phyloP scores from a whole-genome alignment of 129 eudicot species.

The Flaveria sonorensis region DNA sequence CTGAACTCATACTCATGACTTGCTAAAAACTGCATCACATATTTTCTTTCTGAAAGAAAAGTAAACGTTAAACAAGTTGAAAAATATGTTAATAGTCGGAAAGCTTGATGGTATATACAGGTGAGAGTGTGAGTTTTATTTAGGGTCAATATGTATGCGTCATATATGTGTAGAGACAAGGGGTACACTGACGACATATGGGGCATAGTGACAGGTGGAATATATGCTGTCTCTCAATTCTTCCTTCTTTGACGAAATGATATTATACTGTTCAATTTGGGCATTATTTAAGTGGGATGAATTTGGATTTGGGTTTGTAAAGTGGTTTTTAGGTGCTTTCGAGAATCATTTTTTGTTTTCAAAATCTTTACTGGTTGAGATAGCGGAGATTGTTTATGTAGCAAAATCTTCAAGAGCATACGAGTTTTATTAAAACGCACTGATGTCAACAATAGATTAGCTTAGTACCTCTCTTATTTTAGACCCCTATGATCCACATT shows the following conservation, averaged over 20 bases:
- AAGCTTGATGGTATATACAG: constrained; percentile 15
- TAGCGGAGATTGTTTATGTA: too few relatives aligned
- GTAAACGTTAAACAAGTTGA: not conserved
- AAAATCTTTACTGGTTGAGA: too few relatives aligned
- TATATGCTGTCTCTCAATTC: constrained; percentile 35
- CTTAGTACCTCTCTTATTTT: too few relatives aligned
- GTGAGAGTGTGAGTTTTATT: constrained; percentile 1
- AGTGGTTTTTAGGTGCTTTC: too few relatives aligned
- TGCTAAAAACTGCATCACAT: constrained; percentile 47
- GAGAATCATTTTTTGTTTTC: too few relatives aligned
- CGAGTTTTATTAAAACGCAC: too few relatives aligned
- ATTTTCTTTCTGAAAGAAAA: not conserved
- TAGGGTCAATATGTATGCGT: constrained; percentile 30
- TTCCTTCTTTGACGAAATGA: constrained; percentile 20
- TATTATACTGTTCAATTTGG: not conserved
- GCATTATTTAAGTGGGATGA: too few relatives aligned
- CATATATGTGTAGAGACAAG: constrained; percentile 31
- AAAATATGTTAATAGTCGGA: constrained; percentile 13
- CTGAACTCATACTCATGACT: constrained; percentile 43
- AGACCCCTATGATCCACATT: too few relatives aligned
- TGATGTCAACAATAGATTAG: too few relatives aligned
- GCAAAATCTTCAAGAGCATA: too few relatives aligned
- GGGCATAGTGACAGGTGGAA: constrained; percentile 39
- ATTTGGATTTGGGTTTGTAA: too few relatives aligned
- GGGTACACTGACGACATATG: constrained; percentile 16